Base-by-base conservation (phyloP, 2,329 filamentous ascomycete species). In the Colletotrichum sp. region DNA sequence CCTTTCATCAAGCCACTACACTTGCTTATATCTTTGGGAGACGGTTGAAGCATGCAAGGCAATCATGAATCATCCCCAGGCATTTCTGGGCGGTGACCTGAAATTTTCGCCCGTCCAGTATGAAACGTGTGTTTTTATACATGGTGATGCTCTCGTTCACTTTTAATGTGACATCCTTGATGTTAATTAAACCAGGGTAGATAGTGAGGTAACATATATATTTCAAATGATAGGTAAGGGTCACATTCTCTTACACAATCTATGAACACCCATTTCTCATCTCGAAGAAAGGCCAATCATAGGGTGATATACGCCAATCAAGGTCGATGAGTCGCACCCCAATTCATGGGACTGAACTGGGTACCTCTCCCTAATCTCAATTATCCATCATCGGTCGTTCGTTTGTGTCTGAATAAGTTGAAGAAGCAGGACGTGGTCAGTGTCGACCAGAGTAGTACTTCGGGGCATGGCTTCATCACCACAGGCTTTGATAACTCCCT, bases 161-260 rank as follows among this genome's bases (percentile, higher is more conserved):
- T 4, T 16, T 36, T 0, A 8, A 36, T 36, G 16, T 8, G 34
- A 36, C 34, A 36, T 36, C 34, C 34, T 36, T 36, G 34, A 36
- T 36, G 15, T 36, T 1, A 36, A 16, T 4, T 5, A 36, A 36
- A 3, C 8, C 34, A 8, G 34, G 7, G 0, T 16, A 16, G 36
- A 43, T 18, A 0, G 0, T 43, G 16, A 11, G 8, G 8, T 43
- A 18, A 8, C 11, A 11, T n/a, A 4, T 43, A n/a, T 43, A 11
- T 2, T 9, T 36, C 15, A 43, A 43, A 16, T 18, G 2, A 43
- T n/a, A 16, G 8, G 36, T 8, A 18, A 43, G 8, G 8, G 9
- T 43, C 36, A n/a, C 2, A 5, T 43, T 18, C 36, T 4, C 16
- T 43, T 6, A 18, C 16, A 18, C 36, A 11, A 6, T 43, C 9